Evolutionary conservation across 371 early-diverging fungal genomes (phyloP), one percentile per base, ranked within the genome.

Genomic region (Mortierella sp.): DNA sequence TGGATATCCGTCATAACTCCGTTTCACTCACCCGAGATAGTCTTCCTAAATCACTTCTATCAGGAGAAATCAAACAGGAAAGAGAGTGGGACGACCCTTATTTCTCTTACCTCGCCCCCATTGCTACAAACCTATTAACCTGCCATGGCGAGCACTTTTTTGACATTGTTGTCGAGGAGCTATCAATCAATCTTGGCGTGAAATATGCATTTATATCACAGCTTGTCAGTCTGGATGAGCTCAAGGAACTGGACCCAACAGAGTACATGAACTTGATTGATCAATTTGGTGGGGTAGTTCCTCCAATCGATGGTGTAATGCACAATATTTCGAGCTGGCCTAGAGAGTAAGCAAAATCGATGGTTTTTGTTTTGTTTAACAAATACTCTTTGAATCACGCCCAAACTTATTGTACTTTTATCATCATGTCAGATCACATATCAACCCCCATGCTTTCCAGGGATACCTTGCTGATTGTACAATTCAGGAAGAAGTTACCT

Each of bases 271-370:
- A 67, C 52, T 33, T 79, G 52, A 70, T 79, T 13, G 80, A 79
- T 2, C 80, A 79, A 47, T 79, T 79, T 74, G 80, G 75, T 15
- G 80, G 80, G 15, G 57, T 74, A 4, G 70, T 79, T 5, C 80
- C 80, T n/a, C 80, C 74, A 3, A 59, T 79, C 22, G 80, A 79
- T 38, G 80, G 80, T 16, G 80, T 79, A 41, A 79, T 79, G 80
- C 80, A 79, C 58, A 79, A 70, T 55, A 71, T 79, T 43, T 74
- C 80, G n/a, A 74, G 74, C 65, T 79, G 71, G 71, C 71, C 80
- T 57, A 69, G 80, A 66, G 74, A 68, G 80, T 79, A 65, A 55
- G 80, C 67, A 3, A 41, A 59, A 58, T 36, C 1, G 24, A 2
- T 2, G 15, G 36, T 58, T 10, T 22, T 11, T 33, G n/a, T 61